Base-by-base conservation (phyloP, 805 yeast genomes). In the Saccharomycopsis javanensis region DNA sequence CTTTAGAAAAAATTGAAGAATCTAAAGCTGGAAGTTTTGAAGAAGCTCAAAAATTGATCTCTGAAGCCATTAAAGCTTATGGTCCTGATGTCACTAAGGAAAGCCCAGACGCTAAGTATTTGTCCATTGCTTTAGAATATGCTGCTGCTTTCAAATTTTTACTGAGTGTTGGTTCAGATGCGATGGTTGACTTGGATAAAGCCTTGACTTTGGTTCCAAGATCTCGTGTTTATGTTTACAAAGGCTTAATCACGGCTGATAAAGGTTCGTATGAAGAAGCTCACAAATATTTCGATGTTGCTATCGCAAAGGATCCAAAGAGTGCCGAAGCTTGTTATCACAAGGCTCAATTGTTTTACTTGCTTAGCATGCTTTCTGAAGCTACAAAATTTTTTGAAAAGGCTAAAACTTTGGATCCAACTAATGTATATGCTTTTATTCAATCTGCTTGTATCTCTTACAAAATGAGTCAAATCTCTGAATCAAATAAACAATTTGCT, bases 371-470 rank as follows among this genome's bases (percentile, higher is more conserved):
- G 60, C 81, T 86, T 66, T 73, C 72, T 38, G 76, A 81, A 62
- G 97, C 99, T 37, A 79, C 82, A 66, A 73, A 69, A 45, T 82
- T 87, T 72, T 94, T 90, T 68, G 79, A 78, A 65, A 85, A 83
- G 71, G 86, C 96, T 51, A 83, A 84, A 68, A 81, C 80, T 62
- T 75, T 81, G 66, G 88, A 89, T 72, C 83, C 85, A 59, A 72
- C 79, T 15, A 92, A 88, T 69, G 83, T 89, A 59, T 88, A 83
- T 67, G 84, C 97, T 51, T 86, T 84, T 72, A 88, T 94, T 68
- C 99, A 92, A 76, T 77, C 88, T 63, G 98, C 97, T 37, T 94
- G 97, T 71, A 81, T 91, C 65, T 81, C 86, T 61, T 91, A 91
- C 79, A 87, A 90, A 75, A 80, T 80, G 68, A 88, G 86, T 55